phyloP scores from a whole-genome alignment of 495 filamentous ascomycete species.

The Aspergillus saccharolyticus region DNA sequence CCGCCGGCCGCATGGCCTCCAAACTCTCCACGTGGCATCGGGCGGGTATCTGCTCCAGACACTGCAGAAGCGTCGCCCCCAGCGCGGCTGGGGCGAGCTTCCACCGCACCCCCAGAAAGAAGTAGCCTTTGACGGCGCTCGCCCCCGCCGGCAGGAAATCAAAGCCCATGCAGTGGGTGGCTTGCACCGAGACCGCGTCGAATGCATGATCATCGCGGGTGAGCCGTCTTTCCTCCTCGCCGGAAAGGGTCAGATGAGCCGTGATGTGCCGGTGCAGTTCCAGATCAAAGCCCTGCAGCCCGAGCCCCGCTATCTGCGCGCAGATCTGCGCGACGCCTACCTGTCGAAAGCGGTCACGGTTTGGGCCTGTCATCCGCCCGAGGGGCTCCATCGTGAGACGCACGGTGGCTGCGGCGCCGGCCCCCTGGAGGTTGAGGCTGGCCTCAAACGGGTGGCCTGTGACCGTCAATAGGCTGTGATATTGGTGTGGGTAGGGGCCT shows the following conservation, averaged over 20 bases:
- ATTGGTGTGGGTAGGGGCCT: not conserved
- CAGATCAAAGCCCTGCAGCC: not conserved
- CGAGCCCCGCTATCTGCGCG: not conserved
- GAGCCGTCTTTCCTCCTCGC: not conserved
- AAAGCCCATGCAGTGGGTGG: not conserved
- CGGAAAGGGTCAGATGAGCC: not conserved
- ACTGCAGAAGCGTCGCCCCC: not conserved
- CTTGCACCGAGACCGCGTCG: not conserved
- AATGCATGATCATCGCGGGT: not conserved
- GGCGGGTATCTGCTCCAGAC: not conserved
- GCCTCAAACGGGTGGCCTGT: not conserved
- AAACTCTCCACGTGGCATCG: not conserved
- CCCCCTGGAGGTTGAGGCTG: not conserved
- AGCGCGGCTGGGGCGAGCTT: not conserved
- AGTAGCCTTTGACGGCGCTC: not conserved
- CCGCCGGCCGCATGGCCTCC: not conserved
- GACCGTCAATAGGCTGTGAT: not conserved
- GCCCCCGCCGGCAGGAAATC: not conserved
- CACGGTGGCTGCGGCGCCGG: not conserved
- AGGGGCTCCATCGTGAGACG: not conserved
- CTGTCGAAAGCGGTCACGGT: not conserved
- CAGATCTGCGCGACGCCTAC: not conserved
- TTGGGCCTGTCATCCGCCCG: not conserved
- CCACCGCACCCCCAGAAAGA: not conserved
- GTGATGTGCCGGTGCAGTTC: not conserved